Evolutionary conservation across 306 rosid species (phyloP).

Genomic region (Boehmeria nivea): DNA sequence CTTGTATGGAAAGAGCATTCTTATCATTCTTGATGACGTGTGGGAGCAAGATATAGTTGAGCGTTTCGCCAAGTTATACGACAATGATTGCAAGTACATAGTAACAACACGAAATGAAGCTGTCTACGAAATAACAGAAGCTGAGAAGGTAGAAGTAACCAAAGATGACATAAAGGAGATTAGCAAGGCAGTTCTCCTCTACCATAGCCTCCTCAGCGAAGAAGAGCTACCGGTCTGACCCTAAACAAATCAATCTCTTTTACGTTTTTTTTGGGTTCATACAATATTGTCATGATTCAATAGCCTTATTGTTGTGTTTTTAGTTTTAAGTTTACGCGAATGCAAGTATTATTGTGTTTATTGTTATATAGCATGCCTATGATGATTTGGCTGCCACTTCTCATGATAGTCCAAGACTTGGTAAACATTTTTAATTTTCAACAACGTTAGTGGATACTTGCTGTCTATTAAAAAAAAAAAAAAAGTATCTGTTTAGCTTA

Average conservation of each 20-base stretch:
- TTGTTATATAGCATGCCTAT: too few species aligned
- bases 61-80: conserved; percentile 24
- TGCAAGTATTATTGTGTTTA: too few species aligned
- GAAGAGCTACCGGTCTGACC: conserved; percentile 26
- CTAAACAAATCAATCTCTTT: not conserved
- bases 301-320: too few species aligned
- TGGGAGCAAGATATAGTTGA: conserved; percentile 32
- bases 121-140: conserved; percentile 34
- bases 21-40: conserved; percentile 30
- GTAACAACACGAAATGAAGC: conserved; percentile 34
- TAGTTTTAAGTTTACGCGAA: too few species aligned
- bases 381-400: too few species aligned
- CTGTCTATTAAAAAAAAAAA: too few species aligned
- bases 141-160: conserved; percentile 26
- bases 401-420: too few species aligned
- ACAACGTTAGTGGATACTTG: too few species aligned
- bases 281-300: too few species aligned
- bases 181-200: conserved; percentile 26
- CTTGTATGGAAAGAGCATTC: conserved; percentile 25
- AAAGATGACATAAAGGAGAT: conserved; percentile 25
- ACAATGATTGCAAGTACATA: conserved; percentile 27
- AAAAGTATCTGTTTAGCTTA: too few species aligned
- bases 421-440: too few species aligned
- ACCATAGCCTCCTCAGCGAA: conserved; percentile 26
- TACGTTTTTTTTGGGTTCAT: too few species aligned